Evolutionary conservation across 306 rosid species (phyloP).

Genomic region (Lotus japonicus): DNA sequence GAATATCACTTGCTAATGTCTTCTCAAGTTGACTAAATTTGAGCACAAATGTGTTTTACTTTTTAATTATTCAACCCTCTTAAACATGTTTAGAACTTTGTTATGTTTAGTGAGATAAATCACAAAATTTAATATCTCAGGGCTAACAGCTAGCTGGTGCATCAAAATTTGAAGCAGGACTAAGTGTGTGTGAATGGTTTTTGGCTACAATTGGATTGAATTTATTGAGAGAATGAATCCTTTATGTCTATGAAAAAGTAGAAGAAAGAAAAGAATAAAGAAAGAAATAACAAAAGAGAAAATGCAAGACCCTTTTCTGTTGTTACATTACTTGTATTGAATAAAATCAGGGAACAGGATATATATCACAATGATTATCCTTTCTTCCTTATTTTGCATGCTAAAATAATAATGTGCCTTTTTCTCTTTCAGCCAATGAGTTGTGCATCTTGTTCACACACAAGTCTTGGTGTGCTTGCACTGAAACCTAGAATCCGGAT

Average conservation of each 20-base stretch:
- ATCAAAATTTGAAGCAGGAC: not conserved
- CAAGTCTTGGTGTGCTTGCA: conserved; percentile 26
- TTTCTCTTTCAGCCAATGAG: conserved; percentile 33
- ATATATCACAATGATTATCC: conserved; percentile 28
- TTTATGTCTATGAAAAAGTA: conserved; percentile 26
- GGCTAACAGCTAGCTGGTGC: not conserved
- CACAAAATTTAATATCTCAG: not conserved
- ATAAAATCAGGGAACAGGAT: conserved; percentile 31
- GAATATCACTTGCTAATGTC: no score
- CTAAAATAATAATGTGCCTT: conserved; percentile 41
- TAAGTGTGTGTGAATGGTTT: conserved; percentile 29
- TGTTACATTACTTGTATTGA: conserved; percentile 23
- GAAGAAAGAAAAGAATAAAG: not conserved
- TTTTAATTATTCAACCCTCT: conserved; percentile 4
- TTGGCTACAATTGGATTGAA: conserved; percentile 22
- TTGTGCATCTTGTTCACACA: conserved; percentile 41
- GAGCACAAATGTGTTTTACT: not conserved
- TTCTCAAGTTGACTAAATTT: conserved; percentile 24
- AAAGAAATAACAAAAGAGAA: not conserved
- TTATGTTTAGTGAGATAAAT: not conserved
- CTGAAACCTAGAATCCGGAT: conserved; percentile 31
- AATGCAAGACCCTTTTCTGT: conserved; percentile 17
- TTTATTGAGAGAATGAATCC: conserved; percentile 20
- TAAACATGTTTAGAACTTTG: not conserved
- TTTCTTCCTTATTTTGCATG: conserved; percentile 47